A percentile compares a stretch with the other conserved stretches of the same genome.
Evolutionary conservation across 768 basidiomycete genomes (phyloP).

Genomic region (Paxillus involutus): DNA sequence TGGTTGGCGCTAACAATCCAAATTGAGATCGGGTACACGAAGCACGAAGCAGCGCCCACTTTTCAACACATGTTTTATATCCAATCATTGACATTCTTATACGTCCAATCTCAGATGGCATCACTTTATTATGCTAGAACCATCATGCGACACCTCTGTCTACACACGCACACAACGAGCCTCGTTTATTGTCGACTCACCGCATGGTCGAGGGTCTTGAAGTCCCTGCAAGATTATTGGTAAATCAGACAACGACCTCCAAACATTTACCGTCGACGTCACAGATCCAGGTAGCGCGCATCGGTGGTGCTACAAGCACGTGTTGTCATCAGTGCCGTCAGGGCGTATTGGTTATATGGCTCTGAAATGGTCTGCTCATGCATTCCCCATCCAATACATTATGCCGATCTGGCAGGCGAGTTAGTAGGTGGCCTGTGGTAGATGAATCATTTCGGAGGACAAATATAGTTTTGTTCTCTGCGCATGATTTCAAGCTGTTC

Average conservation of each 20-base stretch:
- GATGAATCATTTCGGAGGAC: not conserved
- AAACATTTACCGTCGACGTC: constrained; percentile 58
- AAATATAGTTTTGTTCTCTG: not conserved
- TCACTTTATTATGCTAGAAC: not conserved
- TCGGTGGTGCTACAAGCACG: constrained; percentile 48
- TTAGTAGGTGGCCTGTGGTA: not conserved
- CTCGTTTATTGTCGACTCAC: not conserved
- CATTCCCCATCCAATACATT: constrained; percentile 65
- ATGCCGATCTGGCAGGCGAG: constrained; percentile 58
- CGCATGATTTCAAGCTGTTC: not conserved
- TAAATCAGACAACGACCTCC: constrained; percentile 29
- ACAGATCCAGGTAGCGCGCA: constrained; percentile 49
- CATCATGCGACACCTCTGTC: not conserved
- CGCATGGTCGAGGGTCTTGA: not conserved
- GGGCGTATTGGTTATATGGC: constrained; percentile 65
- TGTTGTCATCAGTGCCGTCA: constrained; percentile 69
- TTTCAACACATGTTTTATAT: not conserved
- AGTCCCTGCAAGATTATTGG: not conserved
- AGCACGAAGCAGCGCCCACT: constrained; percentile 1
- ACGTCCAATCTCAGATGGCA: not conserved
- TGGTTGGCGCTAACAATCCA: not conserved
- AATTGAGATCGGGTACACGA: not conserved
- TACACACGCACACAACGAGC: not conserved
- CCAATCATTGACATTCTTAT: constrained; percentile 6
- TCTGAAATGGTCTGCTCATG: constrained; percentile 73